A percentile compares a stretch with the other conserved stretches of the same genome.
Conservation (phyloP, 441 rosid species). For the Populus trichocarpa region DNA sequence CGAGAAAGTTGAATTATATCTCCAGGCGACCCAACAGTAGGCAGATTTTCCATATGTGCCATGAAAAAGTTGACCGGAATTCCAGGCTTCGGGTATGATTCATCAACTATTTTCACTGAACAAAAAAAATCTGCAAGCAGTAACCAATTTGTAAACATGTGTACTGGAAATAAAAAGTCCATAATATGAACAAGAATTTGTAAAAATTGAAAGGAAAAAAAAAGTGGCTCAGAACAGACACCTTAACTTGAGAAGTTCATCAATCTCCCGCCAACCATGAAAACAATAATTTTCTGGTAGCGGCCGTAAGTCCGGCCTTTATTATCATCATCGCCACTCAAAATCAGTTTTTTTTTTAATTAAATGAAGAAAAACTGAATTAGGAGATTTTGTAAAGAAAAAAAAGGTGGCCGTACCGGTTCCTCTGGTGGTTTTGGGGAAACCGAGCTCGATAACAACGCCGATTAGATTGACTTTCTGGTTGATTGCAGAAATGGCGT, state of each 20-base stretch:
- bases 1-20: slow-evolving; percentile 50
- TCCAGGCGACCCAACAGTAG: slow-evolving; percentile 42
- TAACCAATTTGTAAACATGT: background rate
- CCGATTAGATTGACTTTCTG: slow-evolving; percentile 47
- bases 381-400: background rate
- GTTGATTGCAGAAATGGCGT: slow-evolving; percentile 43
- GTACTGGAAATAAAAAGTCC: background rate
- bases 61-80: slow-evolving; percentile 51
- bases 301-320: slow-evolving; percentile 69
- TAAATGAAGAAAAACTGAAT: too few species aligned
- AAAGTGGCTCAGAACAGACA: slow-evolving; percentile 43
- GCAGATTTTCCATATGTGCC: slow-evolving; percentile 35
- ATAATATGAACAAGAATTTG: background rate
- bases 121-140: slow-evolving; percentile 46
- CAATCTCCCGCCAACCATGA: slow-evolving; percentile 37
- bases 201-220: background rate
- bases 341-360: too few species aligned
- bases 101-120: slow-evolving; percentile 46
- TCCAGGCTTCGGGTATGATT: slow-evolving; percentile 36
- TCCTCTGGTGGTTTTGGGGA: slow-evolving; percentile 32
- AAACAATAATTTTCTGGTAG: slow-evolving; percentile 18
- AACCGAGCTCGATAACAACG: slow-evolving; percentile 36
- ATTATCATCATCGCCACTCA: slow-evolving; percentile 45
- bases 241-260: slow-evolving; percentile 35
- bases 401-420: slow-evolving; percentile 25